Conservation (phyloP, 2,329 filamentous ascomycete genomes). For the Aspergillus sp. region DNA sequence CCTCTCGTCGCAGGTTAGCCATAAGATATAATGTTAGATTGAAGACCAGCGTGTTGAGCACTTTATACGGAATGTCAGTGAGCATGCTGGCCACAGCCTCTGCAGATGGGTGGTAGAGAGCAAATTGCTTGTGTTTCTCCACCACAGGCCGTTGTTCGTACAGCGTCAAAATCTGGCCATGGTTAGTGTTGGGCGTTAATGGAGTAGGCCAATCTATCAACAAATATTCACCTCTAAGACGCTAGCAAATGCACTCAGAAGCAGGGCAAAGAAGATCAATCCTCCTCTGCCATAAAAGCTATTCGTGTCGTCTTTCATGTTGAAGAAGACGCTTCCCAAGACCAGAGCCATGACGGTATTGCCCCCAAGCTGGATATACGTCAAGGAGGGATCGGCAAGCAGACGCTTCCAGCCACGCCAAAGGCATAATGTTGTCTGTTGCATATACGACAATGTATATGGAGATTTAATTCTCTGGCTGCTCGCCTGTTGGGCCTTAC, state of each 20-base stretch:
- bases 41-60: slow-evolving; percentile 70
- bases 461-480: slow-evolving; percentile 65
- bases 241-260: slow-evolving; percentile 78
- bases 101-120: slow-evolving; percentile 20
- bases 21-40: slow-evolving; percentile 82
- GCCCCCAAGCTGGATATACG: slow-evolving; percentile 61
- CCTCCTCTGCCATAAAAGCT: slow-evolving; percentile 76
- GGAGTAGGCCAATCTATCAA: not conserved
- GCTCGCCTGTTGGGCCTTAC: slow-evolving; percentile 40
- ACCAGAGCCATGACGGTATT: slow-evolving; percentile 75
- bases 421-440: slow-evolving; percentile 75
- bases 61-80: slow-evolving; percentile 67
- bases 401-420: slow-evolving; percentile 76
- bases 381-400: slow-evolving; percentile 70
- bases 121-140: slow-evolving; percentile 20
- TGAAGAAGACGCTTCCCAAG: slow-evolving; percentile 75
- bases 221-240: slow-evolving; percentile 58
- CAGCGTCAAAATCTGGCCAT: slow-evolving; percentile 13
- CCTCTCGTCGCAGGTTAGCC: slow-evolving; percentile 71
- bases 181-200: not conserved
- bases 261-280: slow-evolving; percentile 77
- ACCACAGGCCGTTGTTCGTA: slow-evolving; percentile 19
- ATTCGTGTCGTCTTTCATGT: slow-evolving; percentile 62
- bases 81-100: slow-evolving; percentile 11
- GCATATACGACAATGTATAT: slow-evolving; percentile 72